Evolutionary conservation across 2,329 filamentous ascomycete genomes (phyloP).

Genomic region (Fusarium vanettenii): DNA sequence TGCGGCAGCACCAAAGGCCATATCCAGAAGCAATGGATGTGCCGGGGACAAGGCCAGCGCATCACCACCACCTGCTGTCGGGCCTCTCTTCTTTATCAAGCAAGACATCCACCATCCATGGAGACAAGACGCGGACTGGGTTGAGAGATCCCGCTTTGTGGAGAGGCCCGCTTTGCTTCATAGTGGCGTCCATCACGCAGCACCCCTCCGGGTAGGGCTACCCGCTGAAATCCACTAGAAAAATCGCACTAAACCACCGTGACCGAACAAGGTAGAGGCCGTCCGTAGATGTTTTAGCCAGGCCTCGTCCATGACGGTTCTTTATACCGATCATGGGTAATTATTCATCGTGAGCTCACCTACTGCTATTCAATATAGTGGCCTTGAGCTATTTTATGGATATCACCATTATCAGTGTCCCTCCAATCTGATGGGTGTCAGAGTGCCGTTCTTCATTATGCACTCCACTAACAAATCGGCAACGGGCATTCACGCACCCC

Average conservation of each 20-base stretch:
- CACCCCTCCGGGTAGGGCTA: constrained; percentile 12
- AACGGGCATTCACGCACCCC: not conserved
- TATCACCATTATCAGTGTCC: not conserved
- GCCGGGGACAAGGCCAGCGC: not conserved
- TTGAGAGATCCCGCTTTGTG: constrained; percentile 31
- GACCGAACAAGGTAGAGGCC: not conserved
- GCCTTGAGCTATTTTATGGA: not conserved
- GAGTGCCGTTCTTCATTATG: not conserved
- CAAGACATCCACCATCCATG: not conserved
- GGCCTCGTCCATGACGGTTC: not conserved
- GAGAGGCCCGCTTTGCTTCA: constrained; percentile 32
- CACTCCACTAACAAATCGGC: constrained; percentile 1
- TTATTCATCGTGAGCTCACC: not conserved
- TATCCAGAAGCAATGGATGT: not conserved
- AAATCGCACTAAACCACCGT: constrained; percentile 13
- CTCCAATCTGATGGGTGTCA: not conserved
- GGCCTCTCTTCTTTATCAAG: constrained; percentile 17
- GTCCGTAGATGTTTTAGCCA: not conserved
- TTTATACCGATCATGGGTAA: not conserved
- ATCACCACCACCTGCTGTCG: not conserved
- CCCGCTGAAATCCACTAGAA: constrained; percentile 14
- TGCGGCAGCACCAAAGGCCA: not conserved
- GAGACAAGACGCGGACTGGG: constrained; percentile 5
- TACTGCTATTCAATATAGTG: not conserved
- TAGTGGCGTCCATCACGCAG: constrained; percentile 24